phyloP scores from a whole-genome alignment of 2,329 filamentous ascomycete species.

The Sodiomyces alkalinus region DNA sequence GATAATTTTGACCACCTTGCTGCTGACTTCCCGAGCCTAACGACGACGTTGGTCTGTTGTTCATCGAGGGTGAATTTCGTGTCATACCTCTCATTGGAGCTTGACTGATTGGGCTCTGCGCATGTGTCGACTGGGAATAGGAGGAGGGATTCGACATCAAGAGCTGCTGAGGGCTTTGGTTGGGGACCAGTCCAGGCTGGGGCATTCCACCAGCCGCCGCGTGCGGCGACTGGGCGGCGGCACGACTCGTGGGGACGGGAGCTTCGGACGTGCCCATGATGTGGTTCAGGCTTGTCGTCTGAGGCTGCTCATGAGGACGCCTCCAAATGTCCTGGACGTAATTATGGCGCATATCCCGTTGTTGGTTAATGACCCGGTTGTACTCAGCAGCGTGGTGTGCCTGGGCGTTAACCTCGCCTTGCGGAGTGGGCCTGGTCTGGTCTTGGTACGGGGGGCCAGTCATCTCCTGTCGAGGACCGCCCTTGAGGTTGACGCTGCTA shows the following conservation, averaged over 20 bases:
- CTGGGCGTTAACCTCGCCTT: slow-evolving; percentile 70
- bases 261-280: slow-evolving; percentile 27
- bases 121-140: slow-evolving; percentile 57
- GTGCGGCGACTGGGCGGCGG: slow-evolving; percentile 40
- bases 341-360: slow-evolving; percentile 63
- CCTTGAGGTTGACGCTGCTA: slow-evolving; percentile 52
- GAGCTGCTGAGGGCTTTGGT: slow-evolving; percentile 46
- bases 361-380: slow-evolving; percentile 70
- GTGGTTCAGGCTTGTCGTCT: slow-evolving; percentile 29
- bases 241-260: slow-evolving; percentile 31
- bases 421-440: slow-evolving; percentile 58
- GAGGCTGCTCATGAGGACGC: slow-evolving; percentile 63
- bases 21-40: slow-evolving; percentile 34
- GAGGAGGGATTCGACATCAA: slow-evolving; percentile 45
- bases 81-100: slow-evolving; percentile 57
- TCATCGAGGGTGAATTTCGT: slow-evolving; percentile 46
- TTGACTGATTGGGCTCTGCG: slow-evolving; percentile 57
- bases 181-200: slow-evolving; percentile 41
- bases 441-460: slow-evolving; percentile 81
- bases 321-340: slow-evolving; percentile 75
- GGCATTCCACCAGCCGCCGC: slow-evolving; percentile 36
- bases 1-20: slow-evolving; percentile 41
- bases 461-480: slow-evolving; percentile 78
- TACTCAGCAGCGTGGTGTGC: slow-evolving; percentile 81
- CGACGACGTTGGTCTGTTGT: slow-evolving; percentile 48